These are phyloP conservation scores for Pleurotus djamor DNA, from an alignment of 768 basidiomycete species.

Conservation along the genomic window DNA sequence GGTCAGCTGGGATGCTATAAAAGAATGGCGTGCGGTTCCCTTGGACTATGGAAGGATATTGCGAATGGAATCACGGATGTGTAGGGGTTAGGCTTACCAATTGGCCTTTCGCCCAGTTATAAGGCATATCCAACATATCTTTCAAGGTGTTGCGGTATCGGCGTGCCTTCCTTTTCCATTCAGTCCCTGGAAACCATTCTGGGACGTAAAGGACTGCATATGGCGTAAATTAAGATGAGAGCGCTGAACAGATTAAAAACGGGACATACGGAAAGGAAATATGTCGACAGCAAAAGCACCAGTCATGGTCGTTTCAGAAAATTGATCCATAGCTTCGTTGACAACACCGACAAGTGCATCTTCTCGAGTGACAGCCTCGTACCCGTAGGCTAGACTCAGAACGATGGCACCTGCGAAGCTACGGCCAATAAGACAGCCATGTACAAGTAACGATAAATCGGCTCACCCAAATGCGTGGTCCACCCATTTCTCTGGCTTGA, in stretches of 20 bases:
- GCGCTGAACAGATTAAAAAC: background rate
- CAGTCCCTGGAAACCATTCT: slow-evolving; percentile 27
- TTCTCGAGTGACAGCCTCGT: slow-evolving; percentile 15
- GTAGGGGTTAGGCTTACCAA: slow-evolving; percentile 19
- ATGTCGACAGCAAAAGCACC: slow-evolving; percentile 25
- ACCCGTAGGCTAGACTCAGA: slow-evolving; percentile 26
- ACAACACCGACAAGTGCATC: slow-evolving; percentile 21
- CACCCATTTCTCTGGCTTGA: slow-evolving; percentile 11
- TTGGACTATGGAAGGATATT: slow-evolving; percentile 36
- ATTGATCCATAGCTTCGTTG: slow-evolving; percentile 20
- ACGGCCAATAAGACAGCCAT: background rate
- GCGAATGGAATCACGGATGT: background rate
- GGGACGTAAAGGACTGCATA: slow-evolving; percentile 21
- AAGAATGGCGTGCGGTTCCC: slow-evolving; percentile 57
- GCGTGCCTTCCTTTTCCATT: slow-evolving; percentile 19
- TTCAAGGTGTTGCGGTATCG: slow-evolving; percentile 11
- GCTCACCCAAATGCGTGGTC: slow-evolving; percentile 13
- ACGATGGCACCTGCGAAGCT: slow-evolving; percentile 22
- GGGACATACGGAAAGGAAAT: slow-evolving; percentile 19
- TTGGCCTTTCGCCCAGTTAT: slow-evolving; percentile 33
- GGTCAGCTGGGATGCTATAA: slow-evolving; percentile 56
- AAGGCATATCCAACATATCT: slow-evolving; percentile 17
- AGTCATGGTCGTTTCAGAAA: slow-evolving; percentile 15
- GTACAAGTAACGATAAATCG: background rate
- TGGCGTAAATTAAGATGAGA: too few relatives aligned